These are phyloP conservation scores for Xylaria digitata DNA, from an alignment of 2,329 filamentous ascomycete species.

Conservation along the genomic window DNA sequence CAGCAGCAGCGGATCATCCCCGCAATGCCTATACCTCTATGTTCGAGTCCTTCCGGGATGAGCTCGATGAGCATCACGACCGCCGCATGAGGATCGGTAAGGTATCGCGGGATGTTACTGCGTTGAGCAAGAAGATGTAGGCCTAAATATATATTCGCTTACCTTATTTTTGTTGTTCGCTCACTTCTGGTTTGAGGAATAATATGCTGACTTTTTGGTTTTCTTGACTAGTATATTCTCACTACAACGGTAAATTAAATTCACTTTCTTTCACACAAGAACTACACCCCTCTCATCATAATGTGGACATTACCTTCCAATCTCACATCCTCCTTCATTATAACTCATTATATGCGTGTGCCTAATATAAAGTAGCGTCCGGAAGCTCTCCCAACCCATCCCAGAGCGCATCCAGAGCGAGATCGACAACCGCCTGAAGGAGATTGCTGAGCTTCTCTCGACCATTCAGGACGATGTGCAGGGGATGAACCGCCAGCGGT, in stretches of 20 bases:
- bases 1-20: constrained; percentile 49
- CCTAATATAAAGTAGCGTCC: constrained; percentile 63
- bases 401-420: constrained; percentile 77
- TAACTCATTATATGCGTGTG: neutral
- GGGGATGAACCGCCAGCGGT: constrained; percentile 84
- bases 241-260: constrained; percentile 74
- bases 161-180: neutral
- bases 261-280: neutral
- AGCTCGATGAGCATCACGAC: constrained; percentile 95
- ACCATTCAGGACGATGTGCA: constrained; percentile 78
- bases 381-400: constrained; percentile 70
- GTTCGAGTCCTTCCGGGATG: constrained; percentile 86
- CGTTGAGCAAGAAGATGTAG: constrained; percentile 96
- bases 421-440: constrained; percentile 73
- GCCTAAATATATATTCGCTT: neutral
- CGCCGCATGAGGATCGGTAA: constrained; percentile 91
- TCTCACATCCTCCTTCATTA: neutral
- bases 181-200: neutral
- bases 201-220: constrained; percentile 25
- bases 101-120: constrained; percentile 90
- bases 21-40: constrained; percentile 72
- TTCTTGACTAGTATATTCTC: constrained; percentile 77
- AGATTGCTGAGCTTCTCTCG: constrained; percentile 76
- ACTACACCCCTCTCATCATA: neutral
- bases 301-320: neutral